Conservation (phyloP, 257 asterid species). For the Scutellaria galericulata region DNA sequence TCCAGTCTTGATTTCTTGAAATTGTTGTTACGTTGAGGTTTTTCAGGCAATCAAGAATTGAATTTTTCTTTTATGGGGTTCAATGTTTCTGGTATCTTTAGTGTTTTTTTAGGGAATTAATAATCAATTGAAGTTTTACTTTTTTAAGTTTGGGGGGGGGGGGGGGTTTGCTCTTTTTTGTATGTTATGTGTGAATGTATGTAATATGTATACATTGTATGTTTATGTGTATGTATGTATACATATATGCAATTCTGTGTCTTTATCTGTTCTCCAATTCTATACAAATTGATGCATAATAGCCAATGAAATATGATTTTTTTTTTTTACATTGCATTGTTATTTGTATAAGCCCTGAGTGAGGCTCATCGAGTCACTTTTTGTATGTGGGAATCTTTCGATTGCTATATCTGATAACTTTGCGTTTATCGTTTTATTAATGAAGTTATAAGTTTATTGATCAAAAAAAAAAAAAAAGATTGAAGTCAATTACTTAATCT, state of each 20-base stretch:
- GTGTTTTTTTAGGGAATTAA: not conserved
- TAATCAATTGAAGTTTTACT: constrained; percentile 5
- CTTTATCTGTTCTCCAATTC: not conserved
- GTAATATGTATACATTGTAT: not conserved
- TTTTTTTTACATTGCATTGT: not conserved
- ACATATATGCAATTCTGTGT: not conserved
- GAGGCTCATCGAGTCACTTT: not conserved
- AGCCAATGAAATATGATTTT: not conserved
- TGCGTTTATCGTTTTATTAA: too few species aligned
- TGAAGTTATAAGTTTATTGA: not conserved
- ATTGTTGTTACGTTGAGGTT: constrained; percentile 15
- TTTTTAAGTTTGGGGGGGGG: not conserved
- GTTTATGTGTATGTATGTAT: not conserved
- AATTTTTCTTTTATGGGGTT: not conserved
- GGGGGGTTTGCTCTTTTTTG: not conserved
- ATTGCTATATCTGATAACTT: too few species aligned
- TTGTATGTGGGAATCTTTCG: too few species aligned
- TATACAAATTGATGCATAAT: not conserved
- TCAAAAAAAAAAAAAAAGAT: not conserved
- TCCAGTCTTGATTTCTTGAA: not conserved
- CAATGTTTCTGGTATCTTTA: not conserved
- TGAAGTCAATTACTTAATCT: not conserved
- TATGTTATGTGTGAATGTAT: not conserved
- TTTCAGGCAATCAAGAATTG: constrained; percentile 5
- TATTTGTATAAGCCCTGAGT: not conserved